Base-by-base conservation (phyloP, 129 eudicot species). In the Tagetes patula region DNA sequence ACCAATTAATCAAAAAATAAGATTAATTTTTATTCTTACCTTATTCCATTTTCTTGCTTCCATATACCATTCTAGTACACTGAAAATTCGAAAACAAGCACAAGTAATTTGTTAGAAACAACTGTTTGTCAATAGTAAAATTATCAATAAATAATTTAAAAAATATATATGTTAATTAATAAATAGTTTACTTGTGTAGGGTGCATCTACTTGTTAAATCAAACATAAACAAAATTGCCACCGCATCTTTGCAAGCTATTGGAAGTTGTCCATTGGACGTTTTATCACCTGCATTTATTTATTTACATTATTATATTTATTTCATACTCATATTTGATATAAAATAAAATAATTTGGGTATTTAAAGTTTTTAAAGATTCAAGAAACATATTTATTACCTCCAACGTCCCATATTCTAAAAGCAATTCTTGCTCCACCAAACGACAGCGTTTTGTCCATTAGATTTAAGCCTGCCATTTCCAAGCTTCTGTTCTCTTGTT, bases 171-270 rank as follows among this genome's bases (percentile, higher is more conserved):
- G 27, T 20, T 20, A 20, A 20, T 20, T 20, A 20, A 20, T 20
- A 0, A 67, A 50, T 39, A 60, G 13, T 48, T 7, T 82, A 95
- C 99, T 88, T 95, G 74, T 90, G 76, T 27, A 95, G 86, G 9
- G 99, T 90, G 76, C 96, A 81, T 37, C 99, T 86, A 64, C 96
- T 90, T 9, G 99, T 95, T 14, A 95, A 96, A 87, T 95, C 97
- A 78, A 95, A 95, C 99, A 95, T 95, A 63, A 95, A 86, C 83
- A 95, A 82, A n/a, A 95, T 86, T 67, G 99, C 97, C 32, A 86
- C 96, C 4, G 99, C 88, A 75, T 87, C 96, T 95, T 95, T 95
- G 75, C 99, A 90, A 42, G 99, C 99, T 34, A 95, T 72, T 12
- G 99, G 99, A 31, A 95, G 86, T 71, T 95, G 97, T 80, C 85